phyloP scores from a whole-genome alignment of 2,329 filamentous ascomycete genomes.

The Nemania sp. region DNA sequence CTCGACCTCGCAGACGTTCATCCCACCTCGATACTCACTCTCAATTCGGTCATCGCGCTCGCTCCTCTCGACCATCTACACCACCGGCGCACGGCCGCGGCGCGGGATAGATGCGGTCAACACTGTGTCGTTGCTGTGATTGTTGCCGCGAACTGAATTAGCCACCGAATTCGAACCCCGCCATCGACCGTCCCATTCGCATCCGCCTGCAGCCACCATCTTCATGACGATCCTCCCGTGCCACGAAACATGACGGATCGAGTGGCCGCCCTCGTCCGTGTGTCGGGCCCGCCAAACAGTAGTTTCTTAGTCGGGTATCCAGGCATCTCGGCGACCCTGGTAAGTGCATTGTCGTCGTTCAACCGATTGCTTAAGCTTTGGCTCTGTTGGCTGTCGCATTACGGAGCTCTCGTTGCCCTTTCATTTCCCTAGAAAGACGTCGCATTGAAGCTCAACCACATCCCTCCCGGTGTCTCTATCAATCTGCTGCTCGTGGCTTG shows the following conservation, averaged over 20 bases:
- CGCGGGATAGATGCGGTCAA: conserved; percentile 36
- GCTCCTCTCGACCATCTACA: conserved; percentile 20
- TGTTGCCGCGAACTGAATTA: conserved; percentile 23
- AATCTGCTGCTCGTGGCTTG: neutral
- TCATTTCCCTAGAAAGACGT: conserved; percentile 19
- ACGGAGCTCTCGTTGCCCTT: neutral
- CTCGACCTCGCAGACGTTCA: neutral
- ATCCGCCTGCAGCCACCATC: conserved; percentile 27
- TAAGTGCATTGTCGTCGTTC: conserved; percentile 56
- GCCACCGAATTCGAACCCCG: conserved; percentile 23
- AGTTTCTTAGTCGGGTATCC: conserved; percentile 97
- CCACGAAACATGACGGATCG: conserved; percentile 43
- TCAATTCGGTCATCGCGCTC: conserved; percentile 27
- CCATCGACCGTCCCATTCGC: conserved; percentile 24
- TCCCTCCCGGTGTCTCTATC: neutral
- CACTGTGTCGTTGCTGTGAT: conserved; percentile 22
- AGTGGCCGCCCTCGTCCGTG: conserved; percentile 85
- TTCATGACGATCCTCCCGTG: conserved; percentile 27
- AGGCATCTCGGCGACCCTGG: conserved; percentile 94
- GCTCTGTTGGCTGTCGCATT: conserved; percentile 16
- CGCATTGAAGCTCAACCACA: neutral
- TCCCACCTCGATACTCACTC: conserved; percentile 6
- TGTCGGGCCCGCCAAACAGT: conserved; percentile 95
- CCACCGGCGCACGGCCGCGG: conserved; percentile 38
- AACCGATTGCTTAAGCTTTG: neutral